Conservation (phyloP, 176 grass and related monocot genomes). For the Pharus latifolius region DNA sequence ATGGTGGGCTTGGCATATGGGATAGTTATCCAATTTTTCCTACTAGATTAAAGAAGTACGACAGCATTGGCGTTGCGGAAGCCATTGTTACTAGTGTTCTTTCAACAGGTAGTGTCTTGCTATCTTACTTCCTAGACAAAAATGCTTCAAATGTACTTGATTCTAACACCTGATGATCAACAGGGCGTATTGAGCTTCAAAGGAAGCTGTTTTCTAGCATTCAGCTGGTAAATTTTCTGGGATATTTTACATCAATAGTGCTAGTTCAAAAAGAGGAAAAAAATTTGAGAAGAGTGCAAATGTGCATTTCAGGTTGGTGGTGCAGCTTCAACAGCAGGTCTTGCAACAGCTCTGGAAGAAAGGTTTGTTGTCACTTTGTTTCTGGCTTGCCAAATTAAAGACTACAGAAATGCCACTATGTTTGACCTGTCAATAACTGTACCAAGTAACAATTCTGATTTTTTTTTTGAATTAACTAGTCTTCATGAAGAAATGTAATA, state of each 20-base stretch:
- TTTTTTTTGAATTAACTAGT: neutral
- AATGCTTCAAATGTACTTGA: neutral
- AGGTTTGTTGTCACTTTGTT: slow-evolving; percentile 43
- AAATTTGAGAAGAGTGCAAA: neutral
- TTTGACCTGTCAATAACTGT: neutral
- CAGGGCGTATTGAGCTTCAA: slow-evolving; percentile 88
- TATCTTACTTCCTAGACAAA: neutral
- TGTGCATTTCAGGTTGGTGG: slow-evolving; percentile 70
- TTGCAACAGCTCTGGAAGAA: slow-evolving; percentile 76
- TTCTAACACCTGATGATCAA: slow-evolving; percentile 12
- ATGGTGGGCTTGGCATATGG: slow-evolving; percentile 68
- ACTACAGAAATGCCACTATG: neutral
- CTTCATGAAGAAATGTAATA: no score
- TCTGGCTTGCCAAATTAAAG: no score
- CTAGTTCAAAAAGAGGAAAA: neutral
- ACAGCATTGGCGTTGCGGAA: slow-evolving; percentile 75
- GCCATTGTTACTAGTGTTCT: slow-evolving; percentile 86
- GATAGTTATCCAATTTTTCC: slow-evolving; percentile 72
- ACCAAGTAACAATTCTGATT: neutral
- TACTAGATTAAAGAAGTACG: slow-evolving; percentile 75
- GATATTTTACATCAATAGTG: slow-evolving; percentile 8
- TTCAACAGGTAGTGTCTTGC: slow-evolving; percentile 65
- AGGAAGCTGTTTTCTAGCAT: slow-evolving; percentile 97
- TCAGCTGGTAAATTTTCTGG: slow-evolving; percentile 59
- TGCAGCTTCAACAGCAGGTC: slow-evolving; percentile 60